Conservation (phyloP, 2,329 filamentous ascomycete species). For the Coleophoma eucalyptorum region DNA sequence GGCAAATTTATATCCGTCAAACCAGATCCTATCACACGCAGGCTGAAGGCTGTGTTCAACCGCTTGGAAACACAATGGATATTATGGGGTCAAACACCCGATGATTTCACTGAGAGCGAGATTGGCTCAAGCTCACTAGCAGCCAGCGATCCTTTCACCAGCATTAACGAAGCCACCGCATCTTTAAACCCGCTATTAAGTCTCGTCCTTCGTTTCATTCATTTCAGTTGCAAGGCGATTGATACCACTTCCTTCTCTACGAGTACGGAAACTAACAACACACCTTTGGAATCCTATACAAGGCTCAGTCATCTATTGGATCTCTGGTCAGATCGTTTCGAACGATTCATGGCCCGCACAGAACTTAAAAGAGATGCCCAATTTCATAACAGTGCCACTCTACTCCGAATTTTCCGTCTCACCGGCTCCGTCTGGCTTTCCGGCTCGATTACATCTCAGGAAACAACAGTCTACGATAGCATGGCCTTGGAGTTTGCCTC, state of each 20-base stretch:
- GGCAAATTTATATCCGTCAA: neutral
- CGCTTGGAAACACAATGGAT: neutral
- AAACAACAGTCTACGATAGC: neutral
- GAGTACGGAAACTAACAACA: neutral
- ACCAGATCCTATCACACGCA: neutral
- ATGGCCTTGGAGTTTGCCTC: neutral
- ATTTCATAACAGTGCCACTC: neutral
- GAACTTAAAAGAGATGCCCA: slow-evolving; percentile 5
- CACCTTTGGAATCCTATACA: neutral
- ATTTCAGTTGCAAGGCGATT: neutral
- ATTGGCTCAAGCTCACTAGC: neutral
- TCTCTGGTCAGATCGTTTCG: neutral
- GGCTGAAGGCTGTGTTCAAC: neutral
- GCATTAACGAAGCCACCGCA: neutral
- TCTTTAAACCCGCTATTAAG: neutral
- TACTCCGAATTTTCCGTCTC: neutral
- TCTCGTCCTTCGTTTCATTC: neutral
- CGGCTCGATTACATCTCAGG: neutral
- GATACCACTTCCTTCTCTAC: neutral
- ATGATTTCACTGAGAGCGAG: neutral
- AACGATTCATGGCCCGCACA: neutral
- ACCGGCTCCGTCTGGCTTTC: neutral
- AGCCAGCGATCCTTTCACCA: neutral
- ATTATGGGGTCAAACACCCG: neutral
- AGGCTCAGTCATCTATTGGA: neutral